Percentiles rank a stretch among this genome's conserved stretches.
phyloP scores from a whole-genome alignment of 1,284 basidiomycete genomes.

The Sanguinoderma infundibulare region DNA sequence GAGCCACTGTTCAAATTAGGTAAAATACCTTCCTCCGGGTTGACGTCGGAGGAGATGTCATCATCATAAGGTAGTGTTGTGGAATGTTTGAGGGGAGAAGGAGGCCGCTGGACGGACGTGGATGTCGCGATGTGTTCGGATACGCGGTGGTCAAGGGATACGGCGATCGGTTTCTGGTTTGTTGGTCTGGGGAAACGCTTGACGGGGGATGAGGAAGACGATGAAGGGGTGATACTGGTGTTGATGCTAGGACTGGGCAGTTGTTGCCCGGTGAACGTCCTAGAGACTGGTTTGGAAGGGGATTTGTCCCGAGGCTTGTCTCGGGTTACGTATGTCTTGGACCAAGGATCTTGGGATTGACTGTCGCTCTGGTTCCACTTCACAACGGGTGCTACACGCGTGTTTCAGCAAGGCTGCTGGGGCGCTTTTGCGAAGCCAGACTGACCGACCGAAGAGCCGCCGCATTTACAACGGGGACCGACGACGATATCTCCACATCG shows the following conservation, averaged over 20 bases:
- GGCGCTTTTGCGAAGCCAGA: slow-evolving; percentile 1
- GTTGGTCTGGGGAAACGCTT: slow-evolving; percentile 57
- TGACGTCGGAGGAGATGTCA: slow-evolving; percentile 39
- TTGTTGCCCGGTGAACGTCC: slow-evolving; percentile 16
- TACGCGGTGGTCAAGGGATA: slow-evolving; percentile 49
- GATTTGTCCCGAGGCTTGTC: slow-evolving; percentile 54
- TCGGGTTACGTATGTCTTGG: slow-evolving; percentile 70
- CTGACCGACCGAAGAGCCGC: slow-evolving; percentile 73
- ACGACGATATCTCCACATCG: slow-evolving; percentile 80
- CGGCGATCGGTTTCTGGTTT: slow-evolving; percentile 31
- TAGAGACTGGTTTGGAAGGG: slow-evolving; percentile 31
- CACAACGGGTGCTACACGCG: slow-evolving; percentile 62
- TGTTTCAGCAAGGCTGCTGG: slow-evolving; percentile 3
- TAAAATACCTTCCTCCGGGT: slow-evolving; percentile 57
- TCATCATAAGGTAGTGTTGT: slow-evolving; percentile 47
- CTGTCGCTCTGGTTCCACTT: slow-evolving; percentile 59
- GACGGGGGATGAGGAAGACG: slow-evolving; percentile 25
- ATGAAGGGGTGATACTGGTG: slow-evolving; percentile 8
- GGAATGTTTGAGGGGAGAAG: slow-evolving; percentile 58
- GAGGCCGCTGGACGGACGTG: slow-evolving; percentile 50
- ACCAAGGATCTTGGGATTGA: slow-evolving; percentile 69
- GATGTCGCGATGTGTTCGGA: slow-evolving; percentile 60
- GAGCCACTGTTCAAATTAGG: slow-evolving; percentile 60
- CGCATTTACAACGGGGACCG: slow-evolving; percentile 74
- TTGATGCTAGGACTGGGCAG: slow-evolving; percentile 5